Base-by-base conservation (phyloP, 2,329 filamentous ascomycete species). In the Domatiomyces catenatus region DNA sequence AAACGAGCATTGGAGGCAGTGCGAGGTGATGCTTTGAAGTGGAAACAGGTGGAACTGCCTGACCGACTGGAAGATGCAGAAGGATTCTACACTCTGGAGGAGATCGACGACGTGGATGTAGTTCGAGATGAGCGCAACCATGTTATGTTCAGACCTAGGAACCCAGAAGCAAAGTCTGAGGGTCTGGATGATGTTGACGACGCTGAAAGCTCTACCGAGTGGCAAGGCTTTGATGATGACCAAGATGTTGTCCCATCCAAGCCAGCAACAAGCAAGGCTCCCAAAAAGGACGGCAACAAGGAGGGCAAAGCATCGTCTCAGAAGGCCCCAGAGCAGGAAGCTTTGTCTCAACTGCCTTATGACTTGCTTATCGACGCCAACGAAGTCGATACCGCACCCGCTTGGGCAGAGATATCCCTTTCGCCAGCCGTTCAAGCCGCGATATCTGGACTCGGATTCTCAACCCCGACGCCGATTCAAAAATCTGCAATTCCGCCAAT, bases 61-160 rank as follows among this genome's bases (percentile, higher is more conserved):
- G 84, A 89, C 62, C 80, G 84, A 62, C 73, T 89, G 59, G 81
- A 90, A 45, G 86, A 95, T 68, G 86, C 86, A n/a, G 88, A 93
- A 56, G 92, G 92, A 0, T 95, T 98, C 65, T 93, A 83, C 60
- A 88, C 86, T 0, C 70, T 98, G 1, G 88, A 98, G 61, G 89
- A 96, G 61, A 83, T 96, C 46, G 86, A 94, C 15, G 87, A 86
- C 48, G 86, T 98, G 1, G 85, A 94, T 26, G 75, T 98, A n/a
- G 71, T 94, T 43, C 78, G 75, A 54, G 69, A 52, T 68, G 72
- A 44, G 72, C 70, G 15, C 72, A 77, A 26, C 75, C 83, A 70
- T 71, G 76, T 64, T 80, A 81, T 10, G 81, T 84, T 65, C 74
- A 72, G 59, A 75, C 83, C 59, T 65, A 68, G 10, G 67, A 70